phyloP scores from a whole-genome alignment of 106 monocot genomes.

The Narthecium ossifragum region DNA sequence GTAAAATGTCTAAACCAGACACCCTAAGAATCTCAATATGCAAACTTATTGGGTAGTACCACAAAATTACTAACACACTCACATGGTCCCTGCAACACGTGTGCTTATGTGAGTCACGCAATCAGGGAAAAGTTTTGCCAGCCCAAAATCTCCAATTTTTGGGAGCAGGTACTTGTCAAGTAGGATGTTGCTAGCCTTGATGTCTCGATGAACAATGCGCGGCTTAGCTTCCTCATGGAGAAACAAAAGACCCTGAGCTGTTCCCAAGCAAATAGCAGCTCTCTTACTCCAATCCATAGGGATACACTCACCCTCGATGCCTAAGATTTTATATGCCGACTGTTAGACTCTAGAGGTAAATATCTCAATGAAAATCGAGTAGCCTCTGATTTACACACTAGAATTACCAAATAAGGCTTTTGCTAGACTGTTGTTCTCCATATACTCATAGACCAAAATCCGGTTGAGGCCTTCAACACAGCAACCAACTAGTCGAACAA shows the following conservation, averaged over 20 bases:
- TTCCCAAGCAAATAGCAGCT: constrained; percentile 37
- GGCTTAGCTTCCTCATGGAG: constrained; percentile 53
- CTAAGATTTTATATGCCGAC: constrained; percentile 3
- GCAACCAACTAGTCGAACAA: constrained; percentile 45
- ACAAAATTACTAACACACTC: too few relatives aligned
- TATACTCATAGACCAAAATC: constrained; percentile 52
- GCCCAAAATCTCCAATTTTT: constrained; percentile 56
- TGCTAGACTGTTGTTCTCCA: too few relatives aligned
- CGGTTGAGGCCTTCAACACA: constrained; percentile 44
- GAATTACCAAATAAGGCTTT: constrained; percentile 43
- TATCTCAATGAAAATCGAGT: too few relatives aligned
- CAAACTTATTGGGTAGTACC: too few relatives aligned
- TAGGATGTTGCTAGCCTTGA: constrained; percentile 56
- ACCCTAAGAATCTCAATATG: too few relatives aligned
- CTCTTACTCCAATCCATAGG: constrained; percentile 37
- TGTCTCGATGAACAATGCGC: constrained; percentile 48
- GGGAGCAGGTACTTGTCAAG: constrained; percentile 36
- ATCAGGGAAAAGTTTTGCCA: constrained; percentile 59
- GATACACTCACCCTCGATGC: constrained; percentile 21
- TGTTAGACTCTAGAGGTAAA: background rate
- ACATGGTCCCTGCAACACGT: constrained; percentile 51
- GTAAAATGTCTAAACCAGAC: too few relatives aligned
- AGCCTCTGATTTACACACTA: too few relatives aligned
- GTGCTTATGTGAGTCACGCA: constrained; percentile 52
- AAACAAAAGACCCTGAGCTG: constrained; percentile 41